Evolutionary conservation across 176 grass and related monocot genomes (phyloP), one percentile per base, ranked within the genome.

Genomic region (Oryza nivara): DNA sequence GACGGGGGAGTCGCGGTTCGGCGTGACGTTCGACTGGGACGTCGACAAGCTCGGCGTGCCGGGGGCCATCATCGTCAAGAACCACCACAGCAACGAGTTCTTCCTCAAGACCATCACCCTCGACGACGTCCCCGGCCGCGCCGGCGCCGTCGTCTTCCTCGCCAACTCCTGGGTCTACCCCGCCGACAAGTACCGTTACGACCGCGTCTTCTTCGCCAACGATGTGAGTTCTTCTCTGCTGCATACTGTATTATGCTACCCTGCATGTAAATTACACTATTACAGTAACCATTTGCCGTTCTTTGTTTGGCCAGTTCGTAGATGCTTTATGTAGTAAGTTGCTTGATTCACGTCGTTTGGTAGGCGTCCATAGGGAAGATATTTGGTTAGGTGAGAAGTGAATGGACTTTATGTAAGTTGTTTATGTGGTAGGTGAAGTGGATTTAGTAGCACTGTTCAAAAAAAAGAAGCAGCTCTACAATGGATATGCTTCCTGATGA

Each of bases 111-210:
- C 82, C 5, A 32, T 92, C 47, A 92, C 90, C 41, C 51, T 92
- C 22, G 73, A 92, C 15, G 22, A 78, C 4, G 68, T 93, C 68
- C 88, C 69, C 3, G 78, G 88, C 30, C 79, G 74, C 9, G 82
- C 81, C 48, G 85, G 88, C 60, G 17, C 72, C 35, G 14, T 93
- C 25, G 28, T 72, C 41, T 93, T 93, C 68, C 34, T 86, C 48
- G 84, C 85, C 74, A 90, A 90, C 68, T 93, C 92, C 5, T 93
- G 88, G 92, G 67, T 93, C 12, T 93, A 93, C 56, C 85, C 92
- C 22, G 70, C 4, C 19, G 23, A 17, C 48, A 86, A 83, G 4
- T 93, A 88, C 78, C 46, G 3, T 19, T 88, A 90, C 49, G 65
- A 88, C 41, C 92, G 72, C 26, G 46, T 74, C 46, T 74, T 74